Evolutionary conservation across 2,329 filamentous ascomycete species (phyloP), one percentile per base, ranked within the genome.

Genomic region (Leptographium galeiforme): DNA sequence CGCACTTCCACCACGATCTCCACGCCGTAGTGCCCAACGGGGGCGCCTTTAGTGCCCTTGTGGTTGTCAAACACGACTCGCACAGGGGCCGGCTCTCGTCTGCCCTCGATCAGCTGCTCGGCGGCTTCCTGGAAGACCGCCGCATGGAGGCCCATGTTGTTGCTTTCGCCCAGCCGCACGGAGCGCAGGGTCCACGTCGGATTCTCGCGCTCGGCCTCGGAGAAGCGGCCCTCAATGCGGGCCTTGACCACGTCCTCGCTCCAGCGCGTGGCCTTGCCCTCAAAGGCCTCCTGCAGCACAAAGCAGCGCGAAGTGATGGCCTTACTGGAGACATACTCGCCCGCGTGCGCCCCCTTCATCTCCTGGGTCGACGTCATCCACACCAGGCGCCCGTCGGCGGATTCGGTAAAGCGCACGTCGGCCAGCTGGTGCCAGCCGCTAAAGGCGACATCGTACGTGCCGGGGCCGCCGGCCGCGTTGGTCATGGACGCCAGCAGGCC

Each of bases 181-280:
- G 82, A 85, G 40, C 89, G 80, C 36, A 94, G 77, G 36, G 86
- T 86, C 89, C 89, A 96, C 60, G 78, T 81, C 16, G 82, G 76
- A 55, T 84, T 79, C 65, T 95, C 89, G 55, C 90, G 81, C 69
- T 95, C 88, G n/a, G 72, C 66, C 64, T 95, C 89, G 0, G 86
- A 72, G 62, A 94, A 95, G 12, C 90, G 80, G 7, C 83, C 85
- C 67, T 96, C 91, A 14, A 96, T 81, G 58, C 84, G 82, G 10
- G 90, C 89, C 68, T 91, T 94, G 48, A 83, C 81, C 13, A 96
- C 75, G 58, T 97, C 93, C 67, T 97, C 91, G 33, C 82, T 81
- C 68, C 88, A 83, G 56, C 84, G 87, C 18, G 75, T 72, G 1
- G 85, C 87, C 64, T 84, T 90, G 32, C 82, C 83, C 63, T 95